Evolutionary conservation across 441 rosid genomes (phyloP).

Genomic region (Erodium trifolium): DNA sequence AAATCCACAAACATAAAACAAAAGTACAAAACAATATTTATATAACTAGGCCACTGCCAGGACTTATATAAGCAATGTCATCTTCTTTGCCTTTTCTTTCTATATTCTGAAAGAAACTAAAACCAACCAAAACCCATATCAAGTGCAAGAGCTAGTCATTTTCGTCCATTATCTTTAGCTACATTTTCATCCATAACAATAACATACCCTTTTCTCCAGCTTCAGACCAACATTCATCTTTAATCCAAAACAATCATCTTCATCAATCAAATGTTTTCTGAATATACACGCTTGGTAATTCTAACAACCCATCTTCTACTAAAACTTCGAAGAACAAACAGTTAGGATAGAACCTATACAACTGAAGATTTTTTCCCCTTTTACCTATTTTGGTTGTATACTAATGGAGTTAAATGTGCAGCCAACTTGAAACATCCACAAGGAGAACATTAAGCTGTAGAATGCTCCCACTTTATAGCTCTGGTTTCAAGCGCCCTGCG

Average conservation of each 20-base stretch:
- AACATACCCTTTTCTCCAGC: neutral
- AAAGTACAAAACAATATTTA: no score
- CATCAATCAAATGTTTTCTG: no score
- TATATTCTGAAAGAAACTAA: no score
- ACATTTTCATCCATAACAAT: neutral
- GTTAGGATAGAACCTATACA: constrained; percentile 51
- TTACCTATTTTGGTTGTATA: constrained; percentile 5
- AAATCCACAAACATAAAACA: no score
- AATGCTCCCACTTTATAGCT: constrained; percentile 35
- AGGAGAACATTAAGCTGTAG: constrained; percentile 17
- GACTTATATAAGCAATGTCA: neutral
- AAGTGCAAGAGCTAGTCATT: neutral
- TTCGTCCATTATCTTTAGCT: neutral
- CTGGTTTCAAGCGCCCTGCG: constrained; percentile 58
- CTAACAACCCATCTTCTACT: constrained; percentile 31
- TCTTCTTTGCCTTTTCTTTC: neutral
- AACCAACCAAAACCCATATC: neutral
- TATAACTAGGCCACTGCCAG: no score
- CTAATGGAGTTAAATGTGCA: constrained; percentile 22
- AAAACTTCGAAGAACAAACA: constrained; percentile 44
- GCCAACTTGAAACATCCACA: constrained; percentile 30
- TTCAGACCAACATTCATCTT: neutral
- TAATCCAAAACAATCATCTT: neutral
- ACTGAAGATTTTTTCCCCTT: constrained; percentile 14
- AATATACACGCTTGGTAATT: no score